A percentile compares a stretch with the other conserved stretches of the same genome.
phyloP scores from a whole-genome alignment of 2,329 filamentous ascomycete species.

The Magnaporthiopsis poae region DNA sequence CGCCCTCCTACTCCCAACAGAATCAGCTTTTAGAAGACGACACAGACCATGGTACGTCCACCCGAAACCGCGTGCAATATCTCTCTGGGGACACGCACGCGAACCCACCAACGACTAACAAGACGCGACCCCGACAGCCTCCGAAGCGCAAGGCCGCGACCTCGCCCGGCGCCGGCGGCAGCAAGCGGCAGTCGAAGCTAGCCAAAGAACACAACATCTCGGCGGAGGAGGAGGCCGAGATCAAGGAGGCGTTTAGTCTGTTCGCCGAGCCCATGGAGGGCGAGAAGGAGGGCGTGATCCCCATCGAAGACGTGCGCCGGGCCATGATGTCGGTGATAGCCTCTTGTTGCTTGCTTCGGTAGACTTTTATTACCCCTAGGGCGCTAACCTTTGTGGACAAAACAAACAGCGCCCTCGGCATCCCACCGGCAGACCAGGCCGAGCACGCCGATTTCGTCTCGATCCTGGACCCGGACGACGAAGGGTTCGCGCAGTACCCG shows the following conservation, averaged over 20 bases:
- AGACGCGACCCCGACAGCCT: slow-evolving; percentile 27
- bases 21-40: neutral
- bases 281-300: slow-evolving; percentile 63
- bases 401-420: slow-evolving; percentile 61
- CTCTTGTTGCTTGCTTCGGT: too few relatives aligned
- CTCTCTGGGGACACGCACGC: neutral
- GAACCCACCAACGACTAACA: neutral
- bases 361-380: too few relatives aligned
- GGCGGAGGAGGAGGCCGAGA: slow-evolving; percentile 76
- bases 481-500: slow-evolving; percentile 68
- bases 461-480: slow-evolving; percentile 71
- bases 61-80: neutral
- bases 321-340: slow-evolving; percentile 55
- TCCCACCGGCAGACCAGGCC: slow-evolving; percentile 50
- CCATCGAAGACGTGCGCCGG: slow-evolving; percentile 57
- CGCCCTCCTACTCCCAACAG: neutral
- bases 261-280: slow-evolving; percentile 64
- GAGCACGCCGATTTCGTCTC: slow-evolving; percentile 70
- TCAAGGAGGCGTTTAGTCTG: slow-evolving; percentile 77
- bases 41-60: neutral
- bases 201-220: slow-evolving; percentile 85
- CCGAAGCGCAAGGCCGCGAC: slow-evolving; percentile 40
- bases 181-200: slow-evolving; percentile 67
- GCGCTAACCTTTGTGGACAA: neutral
- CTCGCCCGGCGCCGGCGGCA: slow-evolving; percentile 18